phyloP scores from a whole-genome alignment of 2,329 filamentous ascomycete genomes.

The Nothopassalora personata region DNA sequence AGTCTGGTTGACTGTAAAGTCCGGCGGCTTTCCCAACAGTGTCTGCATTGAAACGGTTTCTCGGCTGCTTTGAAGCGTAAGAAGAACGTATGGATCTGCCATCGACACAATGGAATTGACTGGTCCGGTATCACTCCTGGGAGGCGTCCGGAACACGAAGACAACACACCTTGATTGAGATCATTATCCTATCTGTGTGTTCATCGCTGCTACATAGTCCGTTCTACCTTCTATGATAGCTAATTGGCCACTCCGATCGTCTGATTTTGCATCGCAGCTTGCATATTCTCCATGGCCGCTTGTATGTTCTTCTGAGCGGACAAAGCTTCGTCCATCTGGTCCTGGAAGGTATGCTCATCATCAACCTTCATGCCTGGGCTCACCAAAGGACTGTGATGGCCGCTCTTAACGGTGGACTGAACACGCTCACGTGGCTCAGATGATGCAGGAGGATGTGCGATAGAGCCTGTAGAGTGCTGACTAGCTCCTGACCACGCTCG shows the following conservation, averaged over 20 bases:
- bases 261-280: conserved; percentile 26
- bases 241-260: conserved; percentile 21
- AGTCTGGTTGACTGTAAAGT: background rate
- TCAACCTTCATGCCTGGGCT: conserved; percentile 20
- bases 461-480: conserved; percentile 12
- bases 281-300: conserved; percentile 28
- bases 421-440: conserved; percentile 5
- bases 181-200: background rate
- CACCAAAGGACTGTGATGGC: conserved; percentile 15
- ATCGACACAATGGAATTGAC: background rate
- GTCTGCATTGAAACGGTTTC: background rate
- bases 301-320: conserved; percentile 12
- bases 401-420: conserved; percentile 10
- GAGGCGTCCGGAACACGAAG: background rate
- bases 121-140: background rate
- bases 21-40: background rate
- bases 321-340: conserved; percentile 25
- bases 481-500: conserved; percentile 28
- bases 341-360: conserved; percentile 10
- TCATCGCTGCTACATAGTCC: background rate
- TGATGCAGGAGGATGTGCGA: conserved; percentile 3
- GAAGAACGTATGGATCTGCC: background rate
- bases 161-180: background rate
- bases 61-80: background rate
- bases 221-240: background rate